Conservation (phyloP, 164 flowering plant species). For the Akebia trifoliata region DNA sequence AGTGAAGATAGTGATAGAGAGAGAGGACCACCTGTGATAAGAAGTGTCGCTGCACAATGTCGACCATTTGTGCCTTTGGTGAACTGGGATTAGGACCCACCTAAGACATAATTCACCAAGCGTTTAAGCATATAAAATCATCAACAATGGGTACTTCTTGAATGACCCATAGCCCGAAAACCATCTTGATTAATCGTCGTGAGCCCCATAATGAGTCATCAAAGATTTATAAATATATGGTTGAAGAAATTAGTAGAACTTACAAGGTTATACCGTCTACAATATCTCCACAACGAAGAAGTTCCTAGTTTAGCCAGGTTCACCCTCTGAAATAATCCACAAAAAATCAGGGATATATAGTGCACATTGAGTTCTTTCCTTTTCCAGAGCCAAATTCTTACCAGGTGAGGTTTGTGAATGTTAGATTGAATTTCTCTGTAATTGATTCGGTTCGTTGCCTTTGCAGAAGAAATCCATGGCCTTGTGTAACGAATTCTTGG, state of each 20-base stretch:
- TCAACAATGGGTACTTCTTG: too few species aligned
- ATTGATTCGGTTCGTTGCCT: slow-evolving; percentile 31
- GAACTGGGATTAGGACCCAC: slow-evolving; percentile 38
- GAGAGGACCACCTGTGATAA: slow-evolving; percentile 47
- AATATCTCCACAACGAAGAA: slow-evolving; percentile 69
- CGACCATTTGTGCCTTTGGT: slow-evolving; percentile 62
- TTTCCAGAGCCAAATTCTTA: slow-evolving; percentile 22
- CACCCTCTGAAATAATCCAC: slow-evolving; percentile 45
- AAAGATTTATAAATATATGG: not conserved
- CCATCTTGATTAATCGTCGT: slow-evolving; percentile 1
- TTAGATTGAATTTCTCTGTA: slow-evolving; percentile 50
- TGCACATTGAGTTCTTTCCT: too few species aligned
- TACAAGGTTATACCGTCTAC: slow-evolving; percentile 65
- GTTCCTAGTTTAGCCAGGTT: slow-evolving; percentile 67
- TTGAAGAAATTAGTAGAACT: slow-evolving; percentile 19
- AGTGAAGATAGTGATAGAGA: too few species aligned
- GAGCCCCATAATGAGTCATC: not conserved
- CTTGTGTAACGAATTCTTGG: slow-evolving; percentile 58
- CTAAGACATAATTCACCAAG: slow-evolving; percentile 25
- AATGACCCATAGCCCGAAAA: too few species aligned
- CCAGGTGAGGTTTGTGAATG: slow-evolving; percentile 37
- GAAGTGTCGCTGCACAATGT: slow-evolving; percentile 67
- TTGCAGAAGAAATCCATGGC: slow-evolving; percentile 52
- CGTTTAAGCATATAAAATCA: too few species aligned
- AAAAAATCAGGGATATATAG: not conserved